Evolutionary conservation across 2,329 filamentous ascomycete species (phyloP), one percentile per base, ranked within the genome.

Genomic region (Pyrenophora teres): DNA sequence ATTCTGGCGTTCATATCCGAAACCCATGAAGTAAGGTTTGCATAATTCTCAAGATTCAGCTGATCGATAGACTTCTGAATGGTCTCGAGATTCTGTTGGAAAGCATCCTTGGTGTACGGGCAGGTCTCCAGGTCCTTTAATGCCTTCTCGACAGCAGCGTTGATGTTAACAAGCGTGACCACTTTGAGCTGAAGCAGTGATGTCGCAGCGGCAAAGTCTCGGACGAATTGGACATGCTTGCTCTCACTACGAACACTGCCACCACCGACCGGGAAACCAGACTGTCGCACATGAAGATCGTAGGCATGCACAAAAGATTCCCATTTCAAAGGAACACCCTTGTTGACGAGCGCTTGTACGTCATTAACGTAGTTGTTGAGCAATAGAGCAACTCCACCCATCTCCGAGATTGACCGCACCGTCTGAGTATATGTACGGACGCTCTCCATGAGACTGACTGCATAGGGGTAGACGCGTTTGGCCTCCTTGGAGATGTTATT

Each of bases 241-340:
- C 90, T 96, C 73, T 96, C 92, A 15, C 84, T 76, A 32, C 72
- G 72, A 50, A 81, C 67, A 63, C 84, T 76, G 66, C 89, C 82
- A 68, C 80, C 74, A 49, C 82, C 83, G 62, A 84, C 85, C 16
- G 84, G 76, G 46, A 84, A 81, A 3, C 81, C 77, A 58, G 73
- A 79, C 65, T 83, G 84, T 59, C 86, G 88, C 58, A 92, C 85
- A 62, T 92, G 92, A 27, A 97, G 81, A 71, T 99, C 94, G 72
- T 97, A 97, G 1, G 92, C 92, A 72, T 97, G 93, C 46, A 99
- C 90, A 65, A 99, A 97, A 0, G 94, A 96, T 69, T 99, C 94
- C 94, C 94, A 99, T 65, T 92, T 87, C 23, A 99, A 77, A 1
- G 91, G 91, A 25, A 97, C 83, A 52, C 95, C 94, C 74, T 95